Evolutionary conservation across 768 basidiomycete species (phyloP).

Genomic region (Pulveroboletus ravenelii): DNA sequence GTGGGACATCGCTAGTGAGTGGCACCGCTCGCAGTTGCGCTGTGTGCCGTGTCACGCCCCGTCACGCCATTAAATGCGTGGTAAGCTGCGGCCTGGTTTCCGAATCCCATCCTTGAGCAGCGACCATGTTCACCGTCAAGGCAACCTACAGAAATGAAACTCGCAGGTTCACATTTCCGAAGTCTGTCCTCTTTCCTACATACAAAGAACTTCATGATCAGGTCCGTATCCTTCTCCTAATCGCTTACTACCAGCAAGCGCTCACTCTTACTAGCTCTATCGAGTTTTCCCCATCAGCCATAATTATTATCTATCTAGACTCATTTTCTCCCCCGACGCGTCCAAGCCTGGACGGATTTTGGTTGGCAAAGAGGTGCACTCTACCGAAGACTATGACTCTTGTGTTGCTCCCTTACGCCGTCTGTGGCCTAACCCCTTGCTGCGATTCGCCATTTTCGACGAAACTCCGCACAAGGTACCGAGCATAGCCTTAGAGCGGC

Average conservation of each 20-base stretch:
- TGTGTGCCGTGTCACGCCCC: constrained; percentile 9
- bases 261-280: constrained; percentile 48
- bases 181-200: constrained; percentile 52
- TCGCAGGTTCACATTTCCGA: constrained; percentile 58
- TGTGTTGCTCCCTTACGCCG: constrained; percentile 48
- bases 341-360: constrained; percentile 51
- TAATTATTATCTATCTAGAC: constrained; percentile 57
- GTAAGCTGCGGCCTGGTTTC: constrained; percentile 13
- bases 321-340: constrained; percentile 66
- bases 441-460: constrained; percentile 61
- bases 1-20: constrained; percentile 6
- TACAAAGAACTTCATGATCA: constrained; percentile 59
- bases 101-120: constrained; percentile 11
- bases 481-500: neutral
- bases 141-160: constrained; percentile 70
- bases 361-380: constrained; percentile 56
- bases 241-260: constrained; percentile 4
- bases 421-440: constrained; percentile 52
- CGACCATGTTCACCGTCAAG: constrained; percentile 70
- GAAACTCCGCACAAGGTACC: constrained; percentile 40
- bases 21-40: neutral
- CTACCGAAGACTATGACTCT: constrained; percentile 51
- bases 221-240: constrained; percentile 36
- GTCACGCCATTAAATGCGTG: constrained; percentile 23
- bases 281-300: constrained; percentile 64